A percentile compares a stretch with the other conserved stretches of the same genome.
Evolutionary conservation across 257 asterid species (phyloP).

Genomic region (Pogostemon cablin): DNA sequence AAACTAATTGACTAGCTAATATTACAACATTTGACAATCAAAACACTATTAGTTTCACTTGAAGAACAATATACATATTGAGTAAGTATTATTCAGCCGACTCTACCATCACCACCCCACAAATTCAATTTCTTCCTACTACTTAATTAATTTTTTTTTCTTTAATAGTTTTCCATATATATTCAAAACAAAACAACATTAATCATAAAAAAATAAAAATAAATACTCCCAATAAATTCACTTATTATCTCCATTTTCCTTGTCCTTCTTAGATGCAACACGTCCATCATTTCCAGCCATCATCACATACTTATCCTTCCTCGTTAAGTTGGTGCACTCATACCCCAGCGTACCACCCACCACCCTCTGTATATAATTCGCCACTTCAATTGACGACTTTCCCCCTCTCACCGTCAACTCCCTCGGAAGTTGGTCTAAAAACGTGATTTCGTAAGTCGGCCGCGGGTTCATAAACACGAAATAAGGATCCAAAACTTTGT

Average conservation of each 20-base stretch:
- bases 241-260: constrained; percentile 30
- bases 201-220: neutral
- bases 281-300: constrained; percentile 89
- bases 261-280: constrained; percentile 42
- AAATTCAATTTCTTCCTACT: constrained; percentile 4
- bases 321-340: constrained; percentile 82
- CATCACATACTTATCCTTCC: constrained; percentile 77
- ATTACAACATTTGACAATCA: neutral
- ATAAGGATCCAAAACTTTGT: constrained; percentile 70
- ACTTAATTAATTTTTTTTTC: neutral
- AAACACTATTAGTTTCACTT: neutral
- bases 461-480: constrained; percentile 92
- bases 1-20: neutral
- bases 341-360: constrained; percentile 79
- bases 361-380: constrained; percentile 73
- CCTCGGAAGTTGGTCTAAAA: constrained; percentile 62
- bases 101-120: neutral
- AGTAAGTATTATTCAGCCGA: constrained; percentile 14
- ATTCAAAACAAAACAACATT: neutral
- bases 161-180: neutral
- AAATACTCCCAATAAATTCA: constrained; percentile 6
- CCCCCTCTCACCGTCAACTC: constrained; percentile 68
- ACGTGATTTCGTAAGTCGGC: constrained; percentile 81
- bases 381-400: constrained; percentile 78
- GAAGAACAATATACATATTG: constrained; percentile 32